Evolutionary conservation across 768 basidiomycete genomes (phyloP).

Genomic region (Pholiota microspora): DNA sequence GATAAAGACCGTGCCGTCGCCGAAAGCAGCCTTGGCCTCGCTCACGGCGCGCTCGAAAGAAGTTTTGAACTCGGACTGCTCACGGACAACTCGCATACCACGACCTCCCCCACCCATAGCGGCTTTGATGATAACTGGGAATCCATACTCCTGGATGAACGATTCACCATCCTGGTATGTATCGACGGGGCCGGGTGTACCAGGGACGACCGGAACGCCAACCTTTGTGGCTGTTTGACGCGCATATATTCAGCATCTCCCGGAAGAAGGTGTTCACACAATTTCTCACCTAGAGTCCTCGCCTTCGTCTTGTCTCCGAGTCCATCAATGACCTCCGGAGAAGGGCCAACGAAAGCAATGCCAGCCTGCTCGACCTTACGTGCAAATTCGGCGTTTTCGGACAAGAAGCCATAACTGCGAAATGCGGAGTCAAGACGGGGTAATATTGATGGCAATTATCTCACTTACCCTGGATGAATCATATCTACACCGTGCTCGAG

Average conservation of each 20-base stretch:
- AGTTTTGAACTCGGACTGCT: slow-evolving; percentile 86
- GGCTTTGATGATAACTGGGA: slow-evolving; percentile 99
- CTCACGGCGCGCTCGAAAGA: slow-evolving; percentile 90
- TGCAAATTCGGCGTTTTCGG: slow-evolving; percentile 97
- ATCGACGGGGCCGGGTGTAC: slow-evolving; percentile 92
- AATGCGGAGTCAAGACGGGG: not conserved
- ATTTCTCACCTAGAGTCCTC: slow-evolving; percentile 67
- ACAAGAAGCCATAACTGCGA: slow-evolving; percentile 92
- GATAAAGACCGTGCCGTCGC: slow-evolving; percentile 99
- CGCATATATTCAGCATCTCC: slow-evolving; percentile 1
- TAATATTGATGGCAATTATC: not conserved
- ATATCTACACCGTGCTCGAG: slow-evolving; percentile 98
- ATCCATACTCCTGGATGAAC: slow-evolving; percentile 95
- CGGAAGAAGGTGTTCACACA: slow-evolving; percentile 9
- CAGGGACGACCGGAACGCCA: slow-evolving; percentile 95
- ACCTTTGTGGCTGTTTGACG: slow-evolving; percentile 69
- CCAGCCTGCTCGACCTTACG: slow-evolving; percentile 97
- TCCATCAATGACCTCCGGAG: slow-evolving; percentile 94
- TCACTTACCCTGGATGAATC: slow-evolving; percentile 94
- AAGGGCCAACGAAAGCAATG: slow-evolving; percentile 93
- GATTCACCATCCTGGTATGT: slow-evolving; percentile 75
- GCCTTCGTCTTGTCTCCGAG: slow-evolving; percentile 99
- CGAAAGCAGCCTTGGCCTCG: slow-evolving; percentile 96
- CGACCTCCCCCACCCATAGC: slow-evolving; percentile 99
- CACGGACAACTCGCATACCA: slow-evolving; percentile 98